These are phyloP conservation scores for Salvia sclarea DNA, from an alignment of 305 asterid species.

Conservation along the genomic window DNA sequence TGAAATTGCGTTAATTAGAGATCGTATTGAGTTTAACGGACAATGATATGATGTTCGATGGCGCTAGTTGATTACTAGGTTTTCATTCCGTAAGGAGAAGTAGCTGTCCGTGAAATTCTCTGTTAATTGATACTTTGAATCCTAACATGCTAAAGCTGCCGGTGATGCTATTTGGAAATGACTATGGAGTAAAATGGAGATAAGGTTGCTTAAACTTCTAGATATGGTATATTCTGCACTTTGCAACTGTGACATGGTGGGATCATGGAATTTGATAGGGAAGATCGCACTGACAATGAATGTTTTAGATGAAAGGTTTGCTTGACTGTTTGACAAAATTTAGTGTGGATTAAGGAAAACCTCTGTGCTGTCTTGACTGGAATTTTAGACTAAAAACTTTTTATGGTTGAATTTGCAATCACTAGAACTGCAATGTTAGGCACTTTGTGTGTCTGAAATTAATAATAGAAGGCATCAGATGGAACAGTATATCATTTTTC, in stretches of 20 bases:
- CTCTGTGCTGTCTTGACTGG: not conserved
- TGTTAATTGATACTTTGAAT: not conserved
- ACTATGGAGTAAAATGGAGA: conserved; percentile 14
- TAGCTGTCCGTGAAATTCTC: not conserved
- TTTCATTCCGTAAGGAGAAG: not conserved
- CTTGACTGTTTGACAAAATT: not conserved
- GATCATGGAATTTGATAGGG: conserved; percentile 6
- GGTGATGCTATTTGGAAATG: conserved; percentile 19
- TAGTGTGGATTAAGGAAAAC: not conserved
- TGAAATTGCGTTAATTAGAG: not conserved
- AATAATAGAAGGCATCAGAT: conserved; percentile 1
- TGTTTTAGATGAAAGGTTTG: conserved; percentile 2
- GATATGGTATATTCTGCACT: not conserved
- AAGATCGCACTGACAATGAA: not conserved
- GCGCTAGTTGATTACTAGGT: conserved; percentile 7
- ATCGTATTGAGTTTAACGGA: conserved; percentile 1
- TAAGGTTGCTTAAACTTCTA: not conserved
- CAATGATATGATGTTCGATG: not conserved
- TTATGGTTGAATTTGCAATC: conserved; percentile 10
- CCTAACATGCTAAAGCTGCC: not conserved
- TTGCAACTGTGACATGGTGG: not conserved
- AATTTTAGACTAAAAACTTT: not conserved
- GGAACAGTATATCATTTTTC: not conserved
- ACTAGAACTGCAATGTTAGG: not conserved
- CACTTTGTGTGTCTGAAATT: not conserved